Evolutionary conservation across 352 stramenopile genomes (phyloP), one percentile per base, ranked within the genome.

Genomic region (Aphanomyces euteiches): DNA sequence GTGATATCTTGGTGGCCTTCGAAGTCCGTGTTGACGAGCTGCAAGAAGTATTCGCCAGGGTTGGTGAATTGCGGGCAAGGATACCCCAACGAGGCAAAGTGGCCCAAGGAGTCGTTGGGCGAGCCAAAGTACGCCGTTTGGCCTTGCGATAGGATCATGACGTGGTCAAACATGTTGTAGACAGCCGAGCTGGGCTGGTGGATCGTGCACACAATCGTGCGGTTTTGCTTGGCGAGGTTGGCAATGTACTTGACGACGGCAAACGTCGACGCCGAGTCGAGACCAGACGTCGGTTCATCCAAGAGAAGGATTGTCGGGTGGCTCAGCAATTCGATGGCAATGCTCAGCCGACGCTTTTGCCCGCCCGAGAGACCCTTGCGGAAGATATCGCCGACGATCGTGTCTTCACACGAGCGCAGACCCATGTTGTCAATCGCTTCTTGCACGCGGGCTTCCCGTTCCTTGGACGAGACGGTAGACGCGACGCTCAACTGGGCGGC

Each of bases 321-420:
- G 2, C 75, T 82, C 12, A 96, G 73, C 37, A 96, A 72, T 67
- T 94, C 89, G 15, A 96, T 81, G 5, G 77, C 90, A 60, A 96
- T 89, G 19, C 73, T 83, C 3, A 96, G 76, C 21, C 89, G 79
- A 4, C 84, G 75, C 58, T 93, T 92, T 50, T 96, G 87, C 56
- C 88, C 89, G 19, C 85, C 87, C 5, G 75, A 91, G 50, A 97
- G 84, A 0, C 89, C 90, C 73, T 93, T 90, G 72, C 87, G 78
- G 57, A 96, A 96, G 5, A 95, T 73, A 72, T 93, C 88, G 10
- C 89, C 90, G 0, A 96, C 85, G 47, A 78, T 56, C 13, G 85
- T 94, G 63, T 85, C 7, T 0, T 57, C 34, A 47, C 77, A 85
- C 39, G 53, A 72, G 0, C 47, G 67, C 3, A 90, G 74, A 58